phyloP scores from a whole-genome alignment of 768 basidiomycete genomes.

The Lactarius sanguifluus region DNA sequence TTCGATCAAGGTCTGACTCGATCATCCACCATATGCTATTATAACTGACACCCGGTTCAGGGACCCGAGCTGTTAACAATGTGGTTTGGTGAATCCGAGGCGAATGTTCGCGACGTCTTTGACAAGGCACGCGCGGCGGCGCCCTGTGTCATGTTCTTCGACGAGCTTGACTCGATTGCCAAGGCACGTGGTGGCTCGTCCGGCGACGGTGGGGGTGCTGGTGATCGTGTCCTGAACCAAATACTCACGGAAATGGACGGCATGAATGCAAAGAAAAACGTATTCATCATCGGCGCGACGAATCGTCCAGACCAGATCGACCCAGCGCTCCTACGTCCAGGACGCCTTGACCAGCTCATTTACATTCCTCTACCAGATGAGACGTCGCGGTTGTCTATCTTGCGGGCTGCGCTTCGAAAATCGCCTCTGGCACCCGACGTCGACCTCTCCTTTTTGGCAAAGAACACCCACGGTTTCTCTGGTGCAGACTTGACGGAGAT shows the following conservation, averaged over 20 bases:
- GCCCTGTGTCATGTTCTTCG: slow-evolving; percentile 99
- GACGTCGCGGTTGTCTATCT: slow-evolving; percentile 84
- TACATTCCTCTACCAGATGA: slow-evolving; percentile 99
- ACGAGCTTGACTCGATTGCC: slow-evolving; percentile 98
- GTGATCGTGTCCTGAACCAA: slow-evolving; percentile 97
- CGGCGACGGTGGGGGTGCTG: slow-evolving; percentile 94
- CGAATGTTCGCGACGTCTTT: slow-evolving; percentile 98
- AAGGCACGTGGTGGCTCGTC: slow-evolving; percentile 86
- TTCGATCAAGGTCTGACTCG: slow-evolving; percentile 77
- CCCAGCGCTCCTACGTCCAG: slow-evolving; percentile 88
- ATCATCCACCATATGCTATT: background rate
- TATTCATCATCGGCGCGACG: slow-evolving; percentile 97
- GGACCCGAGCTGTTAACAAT: slow-evolving; percentile 98
- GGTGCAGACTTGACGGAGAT: slow-evolving; percentile 99
- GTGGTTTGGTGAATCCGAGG: slow-evolving; percentile 99
- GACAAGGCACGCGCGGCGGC: slow-evolving; percentile 99
- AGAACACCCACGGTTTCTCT: slow-evolving; percentile 95
- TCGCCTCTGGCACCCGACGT: slow-evolving; percentile 84
- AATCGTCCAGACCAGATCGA: slow-evolving; percentile 97
- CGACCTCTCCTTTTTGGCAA: slow-evolving; percentile 82
- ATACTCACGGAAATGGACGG: slow-evolving; percentile 99
- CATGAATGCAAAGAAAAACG: slow-evolving; percentile 98
- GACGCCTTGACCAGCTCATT: slow-evolving; percentile 98
- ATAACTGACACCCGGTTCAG: slow-evolving; percentile 38
- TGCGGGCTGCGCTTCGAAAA: slow-evolving; percentile 88